A percentile compares a stretch with the other conserved stretches of the same genome.
Evolutionary conservation across 1,284 basidiomycete species (phyloP).

Genomic region (Abortiporus biennis): DNA sequence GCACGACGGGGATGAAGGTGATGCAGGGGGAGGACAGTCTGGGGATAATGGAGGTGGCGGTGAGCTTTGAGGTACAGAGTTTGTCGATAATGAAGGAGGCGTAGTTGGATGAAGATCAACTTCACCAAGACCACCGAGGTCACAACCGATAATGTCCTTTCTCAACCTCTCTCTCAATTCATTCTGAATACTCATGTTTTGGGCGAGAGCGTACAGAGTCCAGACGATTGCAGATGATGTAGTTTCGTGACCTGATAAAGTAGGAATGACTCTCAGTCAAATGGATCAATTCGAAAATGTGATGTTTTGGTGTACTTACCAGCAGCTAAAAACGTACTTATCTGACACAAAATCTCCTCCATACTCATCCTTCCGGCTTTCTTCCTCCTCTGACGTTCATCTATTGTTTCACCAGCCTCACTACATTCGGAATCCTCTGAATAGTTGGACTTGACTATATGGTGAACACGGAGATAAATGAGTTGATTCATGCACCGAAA

Average conservation of each 20-base stretch:
- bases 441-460: constrained; percentile 54
- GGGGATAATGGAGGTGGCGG: constrained; percentile 10
- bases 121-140: too few species aligned
- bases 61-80: not conserved
- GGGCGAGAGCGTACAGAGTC: constrained; percentile 63
- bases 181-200: constrained; percentile 46
- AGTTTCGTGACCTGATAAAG: constrained; percentile 60
- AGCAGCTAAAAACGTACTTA: constrained; percentile 72
- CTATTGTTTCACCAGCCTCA: too few species aligned
- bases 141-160: too few species aligned
- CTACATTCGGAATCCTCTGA: constrained; percentile 22
- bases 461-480: not conserved
- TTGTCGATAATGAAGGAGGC: constrained; percentile 9
- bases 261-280: not conserved
- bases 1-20: constrained; percentile 18
- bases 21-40: not conserved
- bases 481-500: constrained; percentile 1
- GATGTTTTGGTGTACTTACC: constrained; percentile 17
- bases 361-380: constrained; percentile 61
- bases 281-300: not conserved
- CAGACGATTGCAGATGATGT: constrained; percentile 62
- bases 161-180: constrained; percentile 48
- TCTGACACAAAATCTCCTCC: constrained; percentile 67
- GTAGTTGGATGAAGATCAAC: constrained; percentile 37
- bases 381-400: too few species aligned